phyloP scores from a whole-genome alignment of 495 filamentous ascomycete genomes.

The Penicillium robsamsonii region DNA sequence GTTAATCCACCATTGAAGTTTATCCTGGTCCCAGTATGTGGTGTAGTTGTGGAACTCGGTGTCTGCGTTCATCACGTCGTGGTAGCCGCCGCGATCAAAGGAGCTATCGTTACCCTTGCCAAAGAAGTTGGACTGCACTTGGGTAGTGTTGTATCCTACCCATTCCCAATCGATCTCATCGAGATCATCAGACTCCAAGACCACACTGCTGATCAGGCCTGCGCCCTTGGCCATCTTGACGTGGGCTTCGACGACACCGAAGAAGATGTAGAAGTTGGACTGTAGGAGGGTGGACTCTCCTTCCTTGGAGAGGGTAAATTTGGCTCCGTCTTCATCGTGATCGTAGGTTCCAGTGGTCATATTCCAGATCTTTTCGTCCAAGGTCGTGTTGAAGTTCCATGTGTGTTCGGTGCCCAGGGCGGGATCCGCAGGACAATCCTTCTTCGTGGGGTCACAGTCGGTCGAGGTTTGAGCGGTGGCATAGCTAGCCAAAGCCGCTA shows the following conservation, averaged over 20 bases:
- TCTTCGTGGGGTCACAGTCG: conserved; percentile 63
- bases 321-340: conserved; percentile 57
- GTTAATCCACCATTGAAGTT: conserved; percentile 81
- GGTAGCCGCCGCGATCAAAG: conserved; percentile 69
- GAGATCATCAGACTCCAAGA: conserved; percentile 83
- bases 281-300: conserved; percentile 70
- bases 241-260: conserved; percentile 70
- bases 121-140: conserved; percentile 91
- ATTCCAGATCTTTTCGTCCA: conserved; percentile 58
- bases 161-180: conserved; percentile 93
- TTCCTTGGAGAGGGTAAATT: conserved; percentile 66
- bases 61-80: conserved; percentile 59
- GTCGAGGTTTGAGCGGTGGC: conserved; percentile 50
- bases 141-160: conserved; percentile 50
- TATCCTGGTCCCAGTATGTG: conserved; percentile 78
- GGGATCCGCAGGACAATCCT: conserved; percentile 62
- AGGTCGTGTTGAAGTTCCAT: conserved; percentile 60
- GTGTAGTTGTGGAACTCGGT: conserved; percentile 79
- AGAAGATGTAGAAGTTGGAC: conserved; percentile 81
- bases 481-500: conserved; percentile 27
- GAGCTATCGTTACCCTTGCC: conserved; percentile 76
- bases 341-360: conserved; percentile 56
- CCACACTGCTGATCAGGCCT: conserved; percentile 79
- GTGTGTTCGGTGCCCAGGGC: conserved; percentile 63
- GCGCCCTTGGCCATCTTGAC: conserved; percentile 67